These are phyloP conservation scores for Candida sakaeoensis DNA, from an alignment of 805 yeast species.

Conservation along the genomic window DNA sequence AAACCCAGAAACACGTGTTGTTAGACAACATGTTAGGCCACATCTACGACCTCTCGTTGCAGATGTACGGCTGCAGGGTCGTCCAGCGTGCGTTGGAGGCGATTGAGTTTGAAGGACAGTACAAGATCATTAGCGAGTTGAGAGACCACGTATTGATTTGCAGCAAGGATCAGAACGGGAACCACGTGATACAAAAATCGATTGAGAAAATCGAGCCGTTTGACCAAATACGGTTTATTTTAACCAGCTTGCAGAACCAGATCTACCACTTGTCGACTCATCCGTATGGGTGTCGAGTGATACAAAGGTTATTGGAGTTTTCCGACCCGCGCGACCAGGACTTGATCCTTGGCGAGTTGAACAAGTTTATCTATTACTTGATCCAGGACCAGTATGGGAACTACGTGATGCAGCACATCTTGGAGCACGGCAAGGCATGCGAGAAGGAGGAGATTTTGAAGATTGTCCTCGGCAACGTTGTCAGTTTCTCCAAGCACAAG, in stretches of 20 bases:
- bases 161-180: constrained; percentile 91
- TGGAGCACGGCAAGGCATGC: constrained; percentile 69
- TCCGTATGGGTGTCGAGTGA: constrained; percentile 96
- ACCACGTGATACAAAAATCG: constrained; percentile 94
- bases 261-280: constrained; percentile 88
- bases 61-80: constrained; percentile 98
- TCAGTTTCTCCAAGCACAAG: constrained; percentile 88
- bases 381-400: constrained; percentile 97
- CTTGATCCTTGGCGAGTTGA: constrained; percentile 66
- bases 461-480: constrained; percentile 67
- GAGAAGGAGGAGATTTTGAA: constrained; percentile 62
- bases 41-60: constrained; percentile 72
- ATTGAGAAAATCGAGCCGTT: constrained; percentile 77
- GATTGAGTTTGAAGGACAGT: constrained; percentile 60
- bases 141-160: constrained; percentile 56
- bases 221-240: constrained; percentile 62
- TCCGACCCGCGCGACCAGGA: constrained; percentile 64
- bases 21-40: constrained; percentile 71
- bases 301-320: constrained; percentile 85
- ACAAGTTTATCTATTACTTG: constrained; percentile 65
- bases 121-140: constrained; percentile 66
- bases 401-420: constrained; percentile 93
- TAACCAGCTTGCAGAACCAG: constrained; percentile 63
- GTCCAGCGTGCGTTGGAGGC: constrained; percentile 90
- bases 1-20: constrained; percentile 63